phyloP scores from a whole-genome alignment of 2,329 filamentous ascomycete genomes.

The Fusarium proliferatum region DNA sequence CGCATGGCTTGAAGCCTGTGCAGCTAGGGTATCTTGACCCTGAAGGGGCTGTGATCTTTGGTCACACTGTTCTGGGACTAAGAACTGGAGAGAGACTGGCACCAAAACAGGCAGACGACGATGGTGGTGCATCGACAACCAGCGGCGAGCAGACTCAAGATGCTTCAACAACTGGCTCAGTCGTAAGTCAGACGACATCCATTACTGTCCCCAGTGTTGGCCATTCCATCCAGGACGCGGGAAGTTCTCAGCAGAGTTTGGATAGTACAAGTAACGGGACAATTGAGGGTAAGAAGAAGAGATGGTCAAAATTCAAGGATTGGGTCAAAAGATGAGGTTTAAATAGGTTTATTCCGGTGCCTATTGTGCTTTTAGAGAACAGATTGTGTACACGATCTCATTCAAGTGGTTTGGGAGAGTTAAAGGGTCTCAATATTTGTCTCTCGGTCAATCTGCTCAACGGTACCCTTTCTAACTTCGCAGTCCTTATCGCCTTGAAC shows the following conservation, averaged over 20 bases:
- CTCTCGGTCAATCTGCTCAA: neutral
- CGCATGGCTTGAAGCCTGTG: neutral
- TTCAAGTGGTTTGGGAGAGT: accelerated
- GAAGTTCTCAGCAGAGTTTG: accelerated
- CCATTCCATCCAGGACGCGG: neutral
- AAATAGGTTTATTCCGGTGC: accelerated
- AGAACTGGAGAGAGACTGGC: neutral
- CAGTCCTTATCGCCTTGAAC: neutral
- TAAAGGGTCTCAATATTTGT: neutral
- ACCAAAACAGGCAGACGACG: neutral
- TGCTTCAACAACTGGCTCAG: neutral
- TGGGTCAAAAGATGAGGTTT: neutral
- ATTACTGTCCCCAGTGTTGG: slow-evolving; percentile 5
- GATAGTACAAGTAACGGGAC: accelerated
- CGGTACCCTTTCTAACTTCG: neutral
- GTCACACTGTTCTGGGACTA: neutral
- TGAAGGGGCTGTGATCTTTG: slow-evolving; percentile 6
- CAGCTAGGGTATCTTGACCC: neutral
- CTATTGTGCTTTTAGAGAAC: accelerated
- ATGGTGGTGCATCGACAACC: neutral
- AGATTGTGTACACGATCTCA: accelerated
- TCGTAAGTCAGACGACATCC: neutral
- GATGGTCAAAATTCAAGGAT: neutral
- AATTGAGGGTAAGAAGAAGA: neutral
- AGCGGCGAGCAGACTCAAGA: neutral